Evolutionary conservation across 345 rosid species (phyloP), one percentile per base, ranked within the genome.

Genomic region (Citrus sinensis): DNA sequence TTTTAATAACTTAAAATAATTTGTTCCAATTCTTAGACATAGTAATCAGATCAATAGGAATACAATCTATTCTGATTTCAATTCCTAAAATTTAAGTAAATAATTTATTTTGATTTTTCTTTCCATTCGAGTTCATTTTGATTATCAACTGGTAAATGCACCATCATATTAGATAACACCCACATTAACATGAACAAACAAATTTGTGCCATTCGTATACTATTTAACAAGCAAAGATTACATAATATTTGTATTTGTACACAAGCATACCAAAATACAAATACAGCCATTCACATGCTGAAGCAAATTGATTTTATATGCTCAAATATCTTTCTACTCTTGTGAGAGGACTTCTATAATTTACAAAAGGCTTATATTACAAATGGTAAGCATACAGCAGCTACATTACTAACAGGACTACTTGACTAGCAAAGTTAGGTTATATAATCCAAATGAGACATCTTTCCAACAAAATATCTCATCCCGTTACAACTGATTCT

Each of bases 351-450:
- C 61, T 62, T 77, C 71, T 83, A 71, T 59, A 78, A 82, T 86
- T 77, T 83, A 86, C 86, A 86, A 46, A 37, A 37, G 75, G 78
- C 63, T 61, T 67, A 66, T n/a, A 59, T 56, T 68, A 73, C 55
- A 75, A 40, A 60, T 37, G 25, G 80, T 68, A 74, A 32, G 76
- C 55, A 78, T n/a, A 74, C 64, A 51, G 22, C 5, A 58, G 40
- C 4, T 39, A 54, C n/a, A 63, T 2, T 30, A 25, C 74, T 51
- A 56, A 59, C 40, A 59, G 46, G 32, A 77, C 67, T 16, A 51
- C 49, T 65, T 40, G 25, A 42, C 67, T 35, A 49, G 24, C n/a
- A 2, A 70, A 76, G 81, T 79, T 73, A 70, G 78, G 39, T 78
- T 67, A 80, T 70, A 35, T 20, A 62, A 46, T 56, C 4, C 8